Evolutionary conservation across 2,329 filamentous ascomycete species (phyloP), one percentile per base, ranked within the genome.

Genomic region (Tolypocladium inflatum): DNA sequence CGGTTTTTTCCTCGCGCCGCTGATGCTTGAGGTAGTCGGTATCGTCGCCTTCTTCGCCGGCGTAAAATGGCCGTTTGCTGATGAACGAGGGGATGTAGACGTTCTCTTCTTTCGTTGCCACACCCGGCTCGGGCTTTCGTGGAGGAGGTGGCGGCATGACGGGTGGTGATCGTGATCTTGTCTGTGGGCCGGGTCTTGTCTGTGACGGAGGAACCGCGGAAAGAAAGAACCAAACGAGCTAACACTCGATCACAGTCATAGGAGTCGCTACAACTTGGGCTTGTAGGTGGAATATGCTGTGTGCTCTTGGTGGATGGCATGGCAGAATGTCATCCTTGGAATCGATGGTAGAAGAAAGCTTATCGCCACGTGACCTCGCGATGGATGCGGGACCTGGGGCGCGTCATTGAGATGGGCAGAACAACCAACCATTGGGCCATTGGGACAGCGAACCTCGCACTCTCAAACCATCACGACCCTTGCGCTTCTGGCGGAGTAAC

Each of bases 21-120:
- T 99, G 94, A 84, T 99, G 94, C 74, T 96, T 91, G 63, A 99
- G 89, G 71, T 97, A 99, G 68, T 97, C 92, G 70, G 83, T 84
- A 61, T 88, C 82, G 60, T 87, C 84, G 63, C 87, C 87, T 69
- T 91, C 90, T 66, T 89, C 86, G 67, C 83, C 85, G 57, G 95
- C 86, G 74, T 97, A 99, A 76, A 99, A 99, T 5, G 94, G 94
- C 65, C 95, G 92, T 73, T 96, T 97, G 66, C 91, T 92, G 76
- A 99, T 99, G 80, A 97, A 99, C 57, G 90, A 86, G 7, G 94
- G 94, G 68, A 99, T 99, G 80, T 99, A 99, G 73, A 97, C 87
- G 81, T 99, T 99, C 74, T 94, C 91, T 73, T 96, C 91, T 72
- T 96, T 96, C 57, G 81, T 83, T 6, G 75, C 74, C 11, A 74